A percentile compares a stretch with the other conserved stretches of the same genome.
Evolutionary conservation across 176 grass and related monocot genomes (phyloP).

Genomic region (Aegilops longissima): DNA sequence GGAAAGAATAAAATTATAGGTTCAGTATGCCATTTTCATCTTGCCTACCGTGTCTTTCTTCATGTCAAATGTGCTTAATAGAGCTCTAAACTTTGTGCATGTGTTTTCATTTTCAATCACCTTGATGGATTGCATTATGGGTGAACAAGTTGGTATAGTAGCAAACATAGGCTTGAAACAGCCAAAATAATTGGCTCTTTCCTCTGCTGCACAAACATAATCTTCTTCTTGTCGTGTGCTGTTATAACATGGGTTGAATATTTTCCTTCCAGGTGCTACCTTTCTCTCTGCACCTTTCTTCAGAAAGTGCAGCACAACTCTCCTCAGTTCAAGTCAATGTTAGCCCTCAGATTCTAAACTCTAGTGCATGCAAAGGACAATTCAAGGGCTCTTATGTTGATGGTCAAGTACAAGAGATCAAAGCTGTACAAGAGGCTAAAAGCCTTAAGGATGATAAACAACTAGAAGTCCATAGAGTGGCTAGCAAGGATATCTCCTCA

Average conservation of each 20-base stretch:
- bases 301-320: slow-evolving; percentile 33
- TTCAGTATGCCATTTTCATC: not conserved
- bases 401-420: slow-evolving; percentile 30
- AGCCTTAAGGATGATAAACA: not conserved
- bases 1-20: not conserved
- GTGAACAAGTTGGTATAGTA: not conserved
- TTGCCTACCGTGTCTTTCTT: not conserved
- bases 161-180: not conserved
- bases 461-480: not conserved
- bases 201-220: not conserved
- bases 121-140: slow-evolving; percentile 4
- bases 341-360: slow-evolving; percentile 33
- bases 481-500: slow-evolving; percentile 29
- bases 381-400: slow-evolving; percentile 9
- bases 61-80: not conserved
- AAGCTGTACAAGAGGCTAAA: slow-evolving; percentile 13
- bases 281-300: slow-evolving; percentile 78
- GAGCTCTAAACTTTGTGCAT: not conserved
- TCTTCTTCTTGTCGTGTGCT: not conserved
- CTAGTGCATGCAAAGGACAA: slow-evolving; percentile 26
- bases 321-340: slow-evolving; percentile 35
- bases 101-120: not conserved
- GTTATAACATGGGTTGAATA: slow-evolving; percentile 4
- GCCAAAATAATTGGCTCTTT: not conserved
- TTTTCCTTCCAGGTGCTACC: slow-evolving; percentile 38